A percentile compares a stretch with the other conserved stretches of the same genome.
These are phyloP conservation scores for Physcomitrellopsis africana DNA, from an alignment of 225 moss, liverwort and hornwort species.

Conservation along the genomic window DNA sequence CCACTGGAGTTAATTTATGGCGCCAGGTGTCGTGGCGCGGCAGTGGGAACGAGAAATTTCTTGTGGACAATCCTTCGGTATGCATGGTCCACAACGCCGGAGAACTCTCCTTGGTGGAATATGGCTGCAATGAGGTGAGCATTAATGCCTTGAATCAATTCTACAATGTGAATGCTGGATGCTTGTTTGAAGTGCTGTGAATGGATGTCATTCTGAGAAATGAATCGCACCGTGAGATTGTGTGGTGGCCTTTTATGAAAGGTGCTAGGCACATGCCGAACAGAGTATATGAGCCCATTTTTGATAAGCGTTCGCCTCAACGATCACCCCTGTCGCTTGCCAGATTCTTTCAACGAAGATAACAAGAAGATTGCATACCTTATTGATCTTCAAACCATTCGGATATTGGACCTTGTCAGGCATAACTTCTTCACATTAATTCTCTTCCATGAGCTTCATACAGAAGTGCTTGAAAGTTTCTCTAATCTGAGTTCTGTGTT, in stretches of 20 bases:
- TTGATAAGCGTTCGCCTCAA: constrained; percentile 88
- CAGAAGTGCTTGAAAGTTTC: no score
- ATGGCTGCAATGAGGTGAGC: constrained; percentile 81
- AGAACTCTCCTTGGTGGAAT: constrained; percentile 86
- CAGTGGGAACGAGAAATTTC: constrained; percentile 79
- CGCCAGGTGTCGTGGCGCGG: constrained; percentile 80
- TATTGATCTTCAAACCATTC: constrained; percentile 86
- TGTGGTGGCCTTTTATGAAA: constrained; percentile 8
- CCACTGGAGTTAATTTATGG: neutral
- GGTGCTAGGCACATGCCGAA: constrained; percentile 85
- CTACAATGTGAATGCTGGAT: no score
- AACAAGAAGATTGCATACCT: constrained; percentile 92
- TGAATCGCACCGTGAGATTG: no score
- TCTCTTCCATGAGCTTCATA: neutral
- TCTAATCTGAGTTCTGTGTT: no score
- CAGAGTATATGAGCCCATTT: constrained; percentile 90
- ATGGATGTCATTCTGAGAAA: no score
- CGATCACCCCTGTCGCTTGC: constrained; percentile 37
- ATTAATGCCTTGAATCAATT: neutral
- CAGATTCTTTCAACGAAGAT: constrained; percentile 45
- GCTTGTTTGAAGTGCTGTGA: no score
- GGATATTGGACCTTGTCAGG: constrained; percentile 88
- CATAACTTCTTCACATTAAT: constrained; percentile 23
- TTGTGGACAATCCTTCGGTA: constrained; percentile 75
- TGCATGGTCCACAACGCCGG: constrained; percentile 97